Evolutionary conservation across 805 yeast species (phyloP), one percentile per base, ranked within the genome.

Genomic region (Lipomyces kockii): DNA sequence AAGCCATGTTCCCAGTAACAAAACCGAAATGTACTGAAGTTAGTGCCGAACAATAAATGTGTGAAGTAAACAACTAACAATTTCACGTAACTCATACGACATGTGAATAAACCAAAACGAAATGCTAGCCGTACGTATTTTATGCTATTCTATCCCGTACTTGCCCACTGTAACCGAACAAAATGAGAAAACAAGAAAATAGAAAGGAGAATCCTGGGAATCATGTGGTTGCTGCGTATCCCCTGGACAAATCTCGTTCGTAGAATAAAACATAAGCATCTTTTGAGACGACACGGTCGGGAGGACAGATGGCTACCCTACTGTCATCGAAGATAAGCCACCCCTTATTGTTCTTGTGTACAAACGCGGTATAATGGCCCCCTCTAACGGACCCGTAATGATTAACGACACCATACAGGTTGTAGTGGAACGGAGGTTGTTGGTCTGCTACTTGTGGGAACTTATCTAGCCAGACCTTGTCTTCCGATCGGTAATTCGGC

Each of bases 281-380:
- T 60, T 84, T 81, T 71, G 89, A 89, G 58, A 90, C 80, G 22
- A 82, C 80, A 65, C 86, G 84, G 54, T 84, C 82, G 62, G 81
- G 83, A 11, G 71, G 29, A 39, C 60, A 29, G 34, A 49, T 65
- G 34, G 85, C 80, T n/a, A 89, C 88, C 64, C 83, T 84, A 0
- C 90, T 84, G 77, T 92, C 97, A 77, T 92, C 97, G 77, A 88
- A 92, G 68, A 87, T 85, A 73, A 90, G 87, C 97, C 97, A 92
- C 1, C 87, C 89, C 80, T 80, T 52, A 75, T 78, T 76, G 32
- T 87, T 87, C 74, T 91, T 91, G 75, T 86, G 80, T 3, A 91
- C 94, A 75, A 82, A 90, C 0, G 97, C 81, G 0, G 97, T 93
- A 78, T 93, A 93, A 78, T 93, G 98, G 0, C 98, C 98, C 8